Base-by-base conservation (phyloP, 495 filamentous ascomycete species). In the Trichodelitschia bisporula region DNA sequence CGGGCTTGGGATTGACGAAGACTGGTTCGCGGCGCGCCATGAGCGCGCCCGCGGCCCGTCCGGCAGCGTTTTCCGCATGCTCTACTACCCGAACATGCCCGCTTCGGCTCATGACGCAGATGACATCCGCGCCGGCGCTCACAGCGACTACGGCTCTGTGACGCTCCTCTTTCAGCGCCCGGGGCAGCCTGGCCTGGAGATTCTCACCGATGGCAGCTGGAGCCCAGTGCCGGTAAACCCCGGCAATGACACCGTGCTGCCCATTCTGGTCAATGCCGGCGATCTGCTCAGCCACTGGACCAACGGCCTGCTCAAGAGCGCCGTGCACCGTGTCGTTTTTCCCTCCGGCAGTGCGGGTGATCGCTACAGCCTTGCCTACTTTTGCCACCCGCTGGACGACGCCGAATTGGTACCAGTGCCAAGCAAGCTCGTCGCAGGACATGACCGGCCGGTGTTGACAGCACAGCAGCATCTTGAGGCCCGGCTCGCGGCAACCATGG, bases 231-330 rank as follows among this genome's bases (percentile, higher is more conserved):
- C 72, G 3, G 68, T 76, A 1, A 47, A 50, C 8, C 64, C 67
- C 3, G 21, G 21, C 21, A n/a, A 24, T n/a, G n/a, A n/a, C n/a
- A n/a, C n/a, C n/a, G 56, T 59, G 24, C 72, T 76, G 16, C 79
- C 86, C 0, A 80, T 95, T 24, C 56, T 93, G 10, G 68, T 93
- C 16, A 97, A 95, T 42, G 83, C 92, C 19, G 86, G 83, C 2
- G 86, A 97, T 44, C 43, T 92, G 28, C 64, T 97, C 3, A 70
- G 66, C 14, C 80, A 89, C 42, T 97, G 86, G 86, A 93, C 86
- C 1, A 68, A 71, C 30, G 80, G 80, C 2, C 42, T 92, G 29
- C 56, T 93, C 21, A 69, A 73, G 37, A 76, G 68, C 28, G 92
- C 86, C 0, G 70, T 93, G 13, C 86, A 93, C 43, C 57, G 86